Evolutionary conservation across 306 rosid genomes (phyloP).

Genomic region (Begonia loranthoides): DNA sequence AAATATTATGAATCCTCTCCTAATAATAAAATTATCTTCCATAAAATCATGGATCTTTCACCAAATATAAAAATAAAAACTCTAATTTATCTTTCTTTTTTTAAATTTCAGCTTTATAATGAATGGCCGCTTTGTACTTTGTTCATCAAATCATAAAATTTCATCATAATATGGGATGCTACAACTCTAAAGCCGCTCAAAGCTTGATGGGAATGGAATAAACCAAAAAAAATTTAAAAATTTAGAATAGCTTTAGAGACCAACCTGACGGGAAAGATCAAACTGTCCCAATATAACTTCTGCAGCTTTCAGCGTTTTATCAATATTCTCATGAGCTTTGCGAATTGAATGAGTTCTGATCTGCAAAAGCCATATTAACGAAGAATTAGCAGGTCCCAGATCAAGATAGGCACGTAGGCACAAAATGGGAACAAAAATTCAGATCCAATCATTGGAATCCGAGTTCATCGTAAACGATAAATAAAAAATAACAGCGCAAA

Average conservation of each 20-base stretch:
- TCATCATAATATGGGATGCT: too few species aligned
- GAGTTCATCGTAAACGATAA: not conserved
- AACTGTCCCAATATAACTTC: constrained; percentile 76
- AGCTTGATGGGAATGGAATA: not conserved
- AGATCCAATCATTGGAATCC: not conserved
- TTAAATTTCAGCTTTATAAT: too few species aligned
- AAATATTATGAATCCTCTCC: too few species aligned
- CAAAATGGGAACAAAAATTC: not conserved
- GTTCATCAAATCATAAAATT: too few species aligned
- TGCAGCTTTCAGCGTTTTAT: constrained; percentile 78
- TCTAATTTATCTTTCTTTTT: too few species aligned
- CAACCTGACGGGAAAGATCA: constrained; percentile 86
- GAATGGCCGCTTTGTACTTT: too few species aligned
- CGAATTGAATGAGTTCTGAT: constrained; percentile 82
- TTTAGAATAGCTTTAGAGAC: constrained; percentile 5
- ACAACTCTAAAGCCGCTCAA: too few species aligned
- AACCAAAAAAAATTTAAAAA: constrained; percentile 3
- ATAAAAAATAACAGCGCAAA: constrained; percentile 1
- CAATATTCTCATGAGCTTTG: constrained; percentile 94
- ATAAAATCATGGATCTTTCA: too few species aligned
- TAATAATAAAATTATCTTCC: too few species aligned
- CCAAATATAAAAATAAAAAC: too few species aligned
- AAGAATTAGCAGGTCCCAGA: not conserved
- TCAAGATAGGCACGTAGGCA: not conserved
- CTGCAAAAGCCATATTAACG: constrained; percentile 31